These are phyloP conservation scores for Trypanosoma lewisi DNA, from an alignment of 208 protist species.

Conservation along the genomic window DNA sequence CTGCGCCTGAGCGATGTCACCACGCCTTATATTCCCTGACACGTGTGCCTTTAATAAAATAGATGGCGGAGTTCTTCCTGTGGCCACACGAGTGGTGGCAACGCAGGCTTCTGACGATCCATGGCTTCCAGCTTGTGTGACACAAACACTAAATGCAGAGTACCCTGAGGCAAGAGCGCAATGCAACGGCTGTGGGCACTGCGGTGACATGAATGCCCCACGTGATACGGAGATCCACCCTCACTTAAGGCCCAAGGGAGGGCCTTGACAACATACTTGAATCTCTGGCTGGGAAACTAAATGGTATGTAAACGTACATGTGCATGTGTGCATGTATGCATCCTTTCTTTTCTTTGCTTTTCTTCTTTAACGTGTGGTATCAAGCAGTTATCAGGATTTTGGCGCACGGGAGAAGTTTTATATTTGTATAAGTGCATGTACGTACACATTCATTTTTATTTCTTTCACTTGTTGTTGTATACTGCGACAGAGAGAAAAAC, in stretches of 20 bases:
- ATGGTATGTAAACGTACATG: too few relatives aligned
- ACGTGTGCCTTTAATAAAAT: conserved; percentile 41
- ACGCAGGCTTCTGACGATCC: conserved; percentile 44
- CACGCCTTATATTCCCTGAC: conserved; percentile 35
- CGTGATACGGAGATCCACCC: not conserved
- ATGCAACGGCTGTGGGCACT: conserved; percentile 51
- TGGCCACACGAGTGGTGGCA: conserved; percentile 33
- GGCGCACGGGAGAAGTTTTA: not conserved
- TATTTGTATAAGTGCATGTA: not conserved
- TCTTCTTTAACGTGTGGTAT: not conserved
- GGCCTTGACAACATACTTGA: conserved; percentile 21
- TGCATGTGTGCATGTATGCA: conserved; percentile 14
- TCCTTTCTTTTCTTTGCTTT: conserved; percentile 1
- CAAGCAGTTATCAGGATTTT: not conserved
- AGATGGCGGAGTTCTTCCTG: conserved; percentile 29
- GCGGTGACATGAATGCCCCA: conserved; percentile 27
- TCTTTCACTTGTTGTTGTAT: not conserved
- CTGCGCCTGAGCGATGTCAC: conserved; percentile 29
- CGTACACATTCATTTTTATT: not conserved
- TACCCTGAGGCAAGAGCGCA: conserved; percentile 35
- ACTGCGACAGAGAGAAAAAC: not conserved
- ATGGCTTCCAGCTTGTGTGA: conserved; percentile 36
- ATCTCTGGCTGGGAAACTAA: conserved; percentile 25
- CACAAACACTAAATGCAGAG: conserved; percentile 8
- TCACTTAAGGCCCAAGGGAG: conserved; percentile 22